These are phyloP conservation scores for Nematodospora anomalae DNA, from an alignment of 1,139 yeast genomes.

Conservation along the genomic window DNA sequence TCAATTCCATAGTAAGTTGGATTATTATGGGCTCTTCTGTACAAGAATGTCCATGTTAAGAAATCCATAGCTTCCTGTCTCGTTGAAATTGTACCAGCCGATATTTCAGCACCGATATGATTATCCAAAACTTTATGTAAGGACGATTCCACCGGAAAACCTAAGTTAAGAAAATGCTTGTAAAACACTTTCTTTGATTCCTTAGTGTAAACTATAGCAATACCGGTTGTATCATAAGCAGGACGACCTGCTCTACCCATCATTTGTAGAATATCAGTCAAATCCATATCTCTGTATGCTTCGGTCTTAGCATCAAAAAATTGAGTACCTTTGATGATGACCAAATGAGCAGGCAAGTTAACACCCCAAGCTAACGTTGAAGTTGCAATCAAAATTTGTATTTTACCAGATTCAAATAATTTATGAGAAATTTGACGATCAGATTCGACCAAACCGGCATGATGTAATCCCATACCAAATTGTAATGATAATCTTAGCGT, in stretches of 20 bases:
- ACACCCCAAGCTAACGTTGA: conserved; percentile 98
- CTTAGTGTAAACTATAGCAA: conserved; percentile 90
- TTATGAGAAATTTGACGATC: conserved; percentile 88
- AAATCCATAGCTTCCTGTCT: conserved; percentile 92
- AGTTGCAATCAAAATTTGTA: conserved; percentile 90
- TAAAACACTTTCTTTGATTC: conserved; percentile 90
- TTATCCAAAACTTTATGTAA: conserved; percentile 89
- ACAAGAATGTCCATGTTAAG: conserved; percentile 91
- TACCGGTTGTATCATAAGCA: conserved; percentile 93
- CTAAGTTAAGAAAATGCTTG: conserved; percentile 90
- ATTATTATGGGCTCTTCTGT: conserved; percentile 90
- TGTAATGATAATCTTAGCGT: conserved; percentile 81
- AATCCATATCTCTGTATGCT: conserved; percentile 82
- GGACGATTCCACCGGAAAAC: conserved; percentile 97
- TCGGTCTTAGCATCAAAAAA: conserved; percentile 81
- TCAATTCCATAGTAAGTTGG: conserved; percentile 93
- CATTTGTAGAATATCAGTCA: conserved; percentile 89
- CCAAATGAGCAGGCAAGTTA: conserved; percentile 91
- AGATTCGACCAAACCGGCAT: conserved; percentile 91
- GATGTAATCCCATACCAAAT: conserved; percentile 96
- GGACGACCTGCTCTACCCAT: conserved; percentile 98
- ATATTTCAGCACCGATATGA: conserved; percentile 95
- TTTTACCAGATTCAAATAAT: conserved; percentile 78
- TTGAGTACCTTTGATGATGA: conserved; percentile 91
- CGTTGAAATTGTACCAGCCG: conserved; percentile 79